Conservation (phyloP, 805 yeast genomes). For the Kazachstania taianensis region DNA sequence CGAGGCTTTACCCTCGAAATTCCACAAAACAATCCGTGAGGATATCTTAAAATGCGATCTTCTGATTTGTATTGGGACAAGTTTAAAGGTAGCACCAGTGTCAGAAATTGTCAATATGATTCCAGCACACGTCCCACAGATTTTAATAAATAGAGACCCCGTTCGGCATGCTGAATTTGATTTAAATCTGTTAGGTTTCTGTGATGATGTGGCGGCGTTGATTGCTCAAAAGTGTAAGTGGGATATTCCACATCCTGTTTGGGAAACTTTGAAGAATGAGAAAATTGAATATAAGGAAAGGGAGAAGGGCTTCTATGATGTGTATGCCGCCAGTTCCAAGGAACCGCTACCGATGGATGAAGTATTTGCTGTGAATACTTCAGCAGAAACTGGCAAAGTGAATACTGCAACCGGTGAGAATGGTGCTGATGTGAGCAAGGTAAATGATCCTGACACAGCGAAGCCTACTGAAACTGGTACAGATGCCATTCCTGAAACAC, state of each 20-base stretch:
- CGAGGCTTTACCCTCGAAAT: constrained; percentile 64
- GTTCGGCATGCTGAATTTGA: constrained; percentile 73
- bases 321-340: constrained; percentile 10
- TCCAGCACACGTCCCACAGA: constrained; percentile 68
- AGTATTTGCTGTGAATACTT: background rate
- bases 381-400: background rate
- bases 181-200: constrained; percentile 61
- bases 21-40: constrained; percentile 46
- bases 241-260: constrained; percentile 49
- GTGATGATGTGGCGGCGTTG: constrained; percentile 73
- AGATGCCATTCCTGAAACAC: too few species aligned
- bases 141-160: constrained; percentile 68
- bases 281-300: constrained; percentile 14
- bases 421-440: too few species aligned
- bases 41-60: constrained; percentile 68
- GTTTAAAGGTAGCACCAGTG: constrained; percentile 87
- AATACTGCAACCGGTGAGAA: too few species aligned
- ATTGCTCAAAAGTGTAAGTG: constrained; percentile 49
- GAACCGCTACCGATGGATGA: background rate
- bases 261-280: constrained; percentile 25
- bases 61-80: constrained; percentile 79
- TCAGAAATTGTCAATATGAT: constrained; percentile 73
- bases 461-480: too few species aligned
- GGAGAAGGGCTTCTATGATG: constrained; percentile 27
- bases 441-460: too few species aligned